A percentile compares a stretch with the other conserved stretches of the same genome.
These are phyloP conservation scores for Magnaporthiopsis rhizophila DNA, from an alignment of 2,329 filamentous ascomycete genomes.

Conservation along the genomic window DNA sequence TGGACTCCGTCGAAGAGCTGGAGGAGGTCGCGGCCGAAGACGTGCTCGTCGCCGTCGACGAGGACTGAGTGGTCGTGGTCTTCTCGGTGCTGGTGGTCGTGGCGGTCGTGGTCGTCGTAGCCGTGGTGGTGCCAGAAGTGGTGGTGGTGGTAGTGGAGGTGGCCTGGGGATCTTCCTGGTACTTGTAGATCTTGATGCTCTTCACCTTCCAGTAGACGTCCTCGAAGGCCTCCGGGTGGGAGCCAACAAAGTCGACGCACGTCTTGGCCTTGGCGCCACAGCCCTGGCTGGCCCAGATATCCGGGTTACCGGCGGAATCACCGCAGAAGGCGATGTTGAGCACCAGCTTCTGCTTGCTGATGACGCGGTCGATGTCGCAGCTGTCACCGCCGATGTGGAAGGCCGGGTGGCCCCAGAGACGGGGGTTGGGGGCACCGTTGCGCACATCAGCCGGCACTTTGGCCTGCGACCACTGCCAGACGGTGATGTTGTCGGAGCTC, in stretches of 20 bases:
- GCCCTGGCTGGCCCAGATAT: conserved; percentile 18
- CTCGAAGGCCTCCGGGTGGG: conserved; percentile 26
- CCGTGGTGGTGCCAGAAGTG: conserved; percentile 9
- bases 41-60: neutral
- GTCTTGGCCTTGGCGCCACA: conserved; percentile 18
- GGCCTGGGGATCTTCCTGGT: conserved; percentile 12
- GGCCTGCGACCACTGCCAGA: conserved; percentile 30
- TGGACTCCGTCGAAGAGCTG: neutral
- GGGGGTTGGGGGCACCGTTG: conserved; percentile 47
- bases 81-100: conserved; percentile 1
- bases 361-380: conserved; percentile 58
- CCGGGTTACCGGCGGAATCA: conserved; percentile 47
- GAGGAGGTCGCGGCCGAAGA: neutral
- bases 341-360: conserved; percentile 62
- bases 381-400: conserved; percentile 47
- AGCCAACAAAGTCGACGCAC: conserved; percentile 30
- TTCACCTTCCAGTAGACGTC: conserved; percentile 38
- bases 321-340: conserved; percentile 72
- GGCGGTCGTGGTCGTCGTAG: conserved; percentile 5
- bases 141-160: conserved; percentile 10
- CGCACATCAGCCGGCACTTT: conserved; percentile 25
- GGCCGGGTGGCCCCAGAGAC: conserved; percentile 55
- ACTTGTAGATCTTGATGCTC: conserved; percentile 25
- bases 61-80: neutral
- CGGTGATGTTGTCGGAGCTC: conserved; percentile 30